phyloP scores from a whole-genome alignment of 768 basidiomycete genomes.

The Suillus plorans region DNA sequence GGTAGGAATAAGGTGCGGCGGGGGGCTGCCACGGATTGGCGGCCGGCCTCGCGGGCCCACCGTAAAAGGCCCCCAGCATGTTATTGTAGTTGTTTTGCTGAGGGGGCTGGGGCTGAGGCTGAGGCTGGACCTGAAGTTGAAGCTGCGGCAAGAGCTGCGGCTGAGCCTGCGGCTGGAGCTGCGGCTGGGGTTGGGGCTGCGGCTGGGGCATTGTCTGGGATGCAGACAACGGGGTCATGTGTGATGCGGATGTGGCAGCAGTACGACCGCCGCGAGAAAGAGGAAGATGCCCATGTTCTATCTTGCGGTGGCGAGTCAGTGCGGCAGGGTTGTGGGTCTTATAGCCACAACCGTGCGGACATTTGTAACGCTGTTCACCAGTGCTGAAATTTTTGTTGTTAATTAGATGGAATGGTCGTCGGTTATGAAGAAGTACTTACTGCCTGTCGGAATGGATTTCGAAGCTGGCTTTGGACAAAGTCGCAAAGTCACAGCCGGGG shows the following conservation, averaged over 20 bases:
- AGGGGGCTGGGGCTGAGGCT: background rate
- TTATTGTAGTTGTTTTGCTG: background rate
- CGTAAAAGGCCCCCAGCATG: background rate
- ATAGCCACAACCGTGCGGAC: slow-evolving; percentile 14
- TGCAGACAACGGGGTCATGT: background rate
- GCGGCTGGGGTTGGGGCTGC: background rate
- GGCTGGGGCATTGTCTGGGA: background rate
- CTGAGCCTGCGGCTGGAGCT: too few species aligned
- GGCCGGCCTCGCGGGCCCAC: background rate
- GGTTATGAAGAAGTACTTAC: slow-evolving; percentile 8
- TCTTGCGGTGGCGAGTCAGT: slow-evolving; percentile 25
- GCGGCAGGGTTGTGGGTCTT: slow-evolving; percentile 24
- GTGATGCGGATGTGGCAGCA: background rate
- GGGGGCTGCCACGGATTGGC: background rate
- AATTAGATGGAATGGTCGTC: background rate
- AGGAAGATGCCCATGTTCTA: slow-evolving; percentile 21
- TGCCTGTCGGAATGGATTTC: slow-evolving; percentile 19
- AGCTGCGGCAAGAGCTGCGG: background rate
- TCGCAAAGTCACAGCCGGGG: slow-evolving; percentile 14
- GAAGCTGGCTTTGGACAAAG: slow-evolving; percentile 21
- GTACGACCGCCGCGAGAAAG: background rate
- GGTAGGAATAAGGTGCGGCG: background rate
- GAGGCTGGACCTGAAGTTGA: background rate
- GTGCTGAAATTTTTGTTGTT: slow-evolving; percentile 15
- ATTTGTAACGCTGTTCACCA: slow-evolving; percentile 14